Base-by-base conservation (phyloP, 1,284 basidiomycete species). In the Moesziomyces sp. region DNA sequence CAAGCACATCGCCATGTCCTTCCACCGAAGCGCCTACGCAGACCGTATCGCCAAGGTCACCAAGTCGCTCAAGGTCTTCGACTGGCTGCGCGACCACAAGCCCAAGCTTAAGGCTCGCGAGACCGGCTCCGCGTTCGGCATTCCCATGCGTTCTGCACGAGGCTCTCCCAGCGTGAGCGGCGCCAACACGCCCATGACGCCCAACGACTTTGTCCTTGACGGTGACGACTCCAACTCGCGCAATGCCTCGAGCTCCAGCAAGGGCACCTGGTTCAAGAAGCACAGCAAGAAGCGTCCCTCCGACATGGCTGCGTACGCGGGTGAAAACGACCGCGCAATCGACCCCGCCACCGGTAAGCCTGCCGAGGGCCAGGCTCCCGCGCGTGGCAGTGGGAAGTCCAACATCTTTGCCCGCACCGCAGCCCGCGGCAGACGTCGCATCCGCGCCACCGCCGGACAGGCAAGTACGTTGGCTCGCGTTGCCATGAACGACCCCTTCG, bases 1-100 rank as follows among this genome's bases (percentile, higher is more conserved):
- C 69, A 77, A 76, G 73, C 63, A 68, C 51, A 81, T 82, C 34
- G 78, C 81, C 54, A 80, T 82, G 59, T 73, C 70, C 19, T 93
- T 93, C 85, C 92, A 93, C 81, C 88, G 87, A 47, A 90, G 88
- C 9, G 92, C 92, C 14, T 93, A 90, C 80, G 88, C 88, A 67
- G 91, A 93, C 40, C 90, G 91, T 54, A 86, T 92, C 16, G 87
- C 89, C 11, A 85, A 86, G 21, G 87, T 92, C 3, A 85, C 86
- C 48, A 84, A 87, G 52, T 86, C 89, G 3, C 87, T 92, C 24
- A 83, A 84, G 21, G 88, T 89, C 38, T 88, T 93, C 59, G 91
- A 93, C 83, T 87, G 87, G 73, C 87, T 93, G 35, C 88, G 90
- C 44, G 86, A 88, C 62, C 90, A 91, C 83, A 88, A 88, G 42